Conservation (phyloP, 306 rosid genomes). For the Glycine latifolia region DNA sequence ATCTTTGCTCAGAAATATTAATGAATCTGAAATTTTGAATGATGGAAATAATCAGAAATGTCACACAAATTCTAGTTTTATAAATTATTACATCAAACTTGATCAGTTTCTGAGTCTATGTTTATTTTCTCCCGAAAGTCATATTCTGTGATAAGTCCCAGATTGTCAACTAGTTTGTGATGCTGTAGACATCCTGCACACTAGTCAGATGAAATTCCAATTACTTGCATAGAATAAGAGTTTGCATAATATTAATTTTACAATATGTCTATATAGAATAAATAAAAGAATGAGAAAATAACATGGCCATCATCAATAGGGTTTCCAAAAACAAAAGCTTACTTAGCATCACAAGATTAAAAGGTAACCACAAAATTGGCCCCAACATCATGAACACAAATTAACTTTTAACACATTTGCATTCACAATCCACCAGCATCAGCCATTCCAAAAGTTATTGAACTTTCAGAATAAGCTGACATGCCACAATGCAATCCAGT, state of each 20-base stretch:
- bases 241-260: constrained; percentile 2
- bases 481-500: neutral
- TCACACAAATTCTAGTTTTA: constrained; percentile 15
- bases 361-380: constrained; percentile 16
- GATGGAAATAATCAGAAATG: constrained; percentile 41
- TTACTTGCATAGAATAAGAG: constrained; percentile 45
- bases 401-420: constrained; percentile 7
- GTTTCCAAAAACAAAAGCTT: constrained; percentile 2
- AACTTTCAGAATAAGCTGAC: neutral
- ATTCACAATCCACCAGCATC: constrained; percentile 2
- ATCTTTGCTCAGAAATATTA: constrained; percentile 40
- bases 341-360: neutral
- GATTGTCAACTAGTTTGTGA: constrained; percentile 89
- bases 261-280: neutral
- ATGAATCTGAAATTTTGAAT: constrained; percentile 50
- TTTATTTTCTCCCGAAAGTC: constrained; percentile 66
- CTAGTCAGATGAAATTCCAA: constrained; percentile 53
- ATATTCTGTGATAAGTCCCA: constrained; percentile 81
- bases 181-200: constrained; percentile 86
- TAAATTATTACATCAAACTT: constrained; percentile 50
- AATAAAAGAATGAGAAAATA: constrained; percentile 10
- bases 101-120: constrained; percentile 55
- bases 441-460: constrained; percentile 27
- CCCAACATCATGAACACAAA: constrained; percentile 29
- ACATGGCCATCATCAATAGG: constrained; percentile 16